A percentile compares a stretch with the other conserved stretches of the same genome.
Conservation (phyloP, 2,329 filamentous ascomycete species). For the Fusarium pseudonygamai region DNA sequence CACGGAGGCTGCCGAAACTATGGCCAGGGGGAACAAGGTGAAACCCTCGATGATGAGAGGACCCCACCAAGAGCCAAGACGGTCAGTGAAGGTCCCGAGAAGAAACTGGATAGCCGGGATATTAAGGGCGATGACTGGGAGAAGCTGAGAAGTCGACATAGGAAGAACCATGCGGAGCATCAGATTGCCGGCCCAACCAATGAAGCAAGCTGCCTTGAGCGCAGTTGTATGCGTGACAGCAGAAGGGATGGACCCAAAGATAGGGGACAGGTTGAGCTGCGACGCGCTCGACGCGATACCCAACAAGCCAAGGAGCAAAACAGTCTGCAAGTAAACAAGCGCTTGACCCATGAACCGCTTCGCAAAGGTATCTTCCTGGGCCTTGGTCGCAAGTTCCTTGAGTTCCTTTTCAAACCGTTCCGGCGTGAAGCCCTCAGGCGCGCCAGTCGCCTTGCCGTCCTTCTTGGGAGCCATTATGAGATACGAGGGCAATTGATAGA, state of each 20-base stretch:
- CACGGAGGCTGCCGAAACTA: slow-evolving; percentile 70
- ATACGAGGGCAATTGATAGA: not conserved
- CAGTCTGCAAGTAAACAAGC: slow-evolving; percentile 50
- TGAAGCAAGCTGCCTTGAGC: slow-evolving; percentile 72
- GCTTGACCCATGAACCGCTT: slow-evolving; percentile 51
- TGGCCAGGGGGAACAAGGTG: slow-evolving; percentile 75
- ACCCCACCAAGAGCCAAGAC: slow-evolving; percentile 74
- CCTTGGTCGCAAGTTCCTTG: slow-evolving; percentile 58
- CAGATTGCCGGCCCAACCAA: slow-evolving; percentile 76
- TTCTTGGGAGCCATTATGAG: slow-evolving; percentile 38
- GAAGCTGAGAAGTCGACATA: slow-evolving; percentile 60
- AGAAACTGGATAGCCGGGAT: slow-evolving; percentile 78
- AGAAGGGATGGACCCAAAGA: slow-evolving; percentile 86
- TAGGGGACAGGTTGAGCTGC: slow-evolving; percentile 80
- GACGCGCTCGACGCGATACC: slow-evolving; percentile 76
- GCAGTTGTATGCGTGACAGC: slow-evolving; percentile 75
- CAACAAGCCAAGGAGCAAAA: slow-evolving; percentile 46
- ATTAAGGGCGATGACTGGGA: slow-evolving; percentile 80
- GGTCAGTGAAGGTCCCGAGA: slow-evolving; percentile 72
- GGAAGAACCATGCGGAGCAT: slow-evolving; percentile 58
- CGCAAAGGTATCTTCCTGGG: slow-evolving; percentile 45
- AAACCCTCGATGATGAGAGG: slow-evolving; percentile 78
- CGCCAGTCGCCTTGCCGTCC: slow-evolving; percentile 33
- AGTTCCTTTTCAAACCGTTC: slow-evolving; percentile 65
- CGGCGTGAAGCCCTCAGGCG: slow-evolving; percentile 54